Conservation (phyloP, 805 yeast species). For the Zygosaccharomyces kombuchaensis region DNA sequence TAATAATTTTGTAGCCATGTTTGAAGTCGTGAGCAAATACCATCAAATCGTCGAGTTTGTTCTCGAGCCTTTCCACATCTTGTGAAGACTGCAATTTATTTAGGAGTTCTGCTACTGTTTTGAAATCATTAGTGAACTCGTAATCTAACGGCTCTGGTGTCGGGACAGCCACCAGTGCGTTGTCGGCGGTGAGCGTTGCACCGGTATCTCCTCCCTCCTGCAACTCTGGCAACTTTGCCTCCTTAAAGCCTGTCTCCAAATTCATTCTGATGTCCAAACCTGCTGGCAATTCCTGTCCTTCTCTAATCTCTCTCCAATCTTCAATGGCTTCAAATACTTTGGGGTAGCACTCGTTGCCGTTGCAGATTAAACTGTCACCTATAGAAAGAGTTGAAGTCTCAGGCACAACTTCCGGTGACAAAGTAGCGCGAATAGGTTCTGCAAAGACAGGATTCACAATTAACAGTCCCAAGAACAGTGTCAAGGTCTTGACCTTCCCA, state of each 20-base stretch:
- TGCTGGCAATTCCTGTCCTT: slow-evolving; percentile 73
- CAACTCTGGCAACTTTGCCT: slow-evolving; percentile 50
- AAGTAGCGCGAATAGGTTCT: slow-evolving; percentile 1
- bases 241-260: slow-evolving; percentile 62
- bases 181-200: background rate
- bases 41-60: slow-evolving; percentile 38
- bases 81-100: slow-evolving; percentile 8
- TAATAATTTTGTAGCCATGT: slow-evolving; percentile 48
- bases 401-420: slow-evolving; percentile 2
- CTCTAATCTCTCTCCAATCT: slow-evolving; percentile 66
- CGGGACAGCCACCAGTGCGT: slow-evolving; percentile 3
- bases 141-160: slow-evolving; percentile 11
- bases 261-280: slow-evolving; percentile 73
- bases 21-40: slow-evolving; percentile 68
- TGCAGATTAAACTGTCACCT: slow-evolving; percentile 24
- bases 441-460: background rate
- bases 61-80: slow-evolving; percentile 19
- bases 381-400: slow-evolving; percentile 12
- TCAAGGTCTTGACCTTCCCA: background rate
- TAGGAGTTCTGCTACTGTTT: slow-evolving; percentile 26
- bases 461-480: background rate
- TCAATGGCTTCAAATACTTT: slow-evolving; percentile 54
- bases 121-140: slow-evolving; percentile 31
- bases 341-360: slow-evolving; percentile 57
- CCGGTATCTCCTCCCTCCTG: background rate